Evolutionary conservation across 1,139 yeast genomes (phyloP), one percentile per base, ranked within the genome.

Genomic region (Ogataea hybrid): DNA sequence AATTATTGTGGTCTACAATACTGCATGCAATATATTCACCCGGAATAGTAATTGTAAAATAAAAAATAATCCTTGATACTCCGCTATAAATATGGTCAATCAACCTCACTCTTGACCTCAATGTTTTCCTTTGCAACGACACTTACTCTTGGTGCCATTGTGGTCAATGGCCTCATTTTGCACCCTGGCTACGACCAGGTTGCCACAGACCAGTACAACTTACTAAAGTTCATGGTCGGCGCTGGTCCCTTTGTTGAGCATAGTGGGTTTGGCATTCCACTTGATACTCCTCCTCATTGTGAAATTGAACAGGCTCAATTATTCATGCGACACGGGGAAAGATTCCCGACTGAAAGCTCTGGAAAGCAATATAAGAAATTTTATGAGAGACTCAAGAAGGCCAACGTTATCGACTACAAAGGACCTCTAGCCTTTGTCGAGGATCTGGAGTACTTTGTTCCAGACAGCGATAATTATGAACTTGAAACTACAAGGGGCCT

Each of bases 281-380:
- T 65, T 9, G 67, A 63, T 17, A 54, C 67, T 2, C 89, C 89
- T 10, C 66, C 58, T 2, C 69, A 69, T 35, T 80, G 87, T 59
- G 58, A 64, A 6, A 65, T 81, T 37, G 79, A 78, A 45, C 88
- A 81, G 59, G 85, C 79, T 12, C 81, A 79, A 49, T 61, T 78
- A 50, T 61, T 77, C 31, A 69, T 72, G 50, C 73, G 90, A 57
- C 89, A 83, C 52, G 90, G 89, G 14, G 88, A 81, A 55, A 68
- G 90, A 54, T 83, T 69, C 56, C 34, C 87, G 41, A 25, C 42
- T 6, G n/a, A 33, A 6, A 14, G 35, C 18, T 39, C 42, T 15
- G 43, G 37, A 12, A 16, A 14, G 14, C 7, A 15, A 10, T 34
- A 10, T 27, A 20, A 34, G 17, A 29, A 17, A 12, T 15, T 34